phyloP scores from a whole-genome alignment of 495 filamentous ascomycete species.

The Endocarpon pusillum region DNA sequence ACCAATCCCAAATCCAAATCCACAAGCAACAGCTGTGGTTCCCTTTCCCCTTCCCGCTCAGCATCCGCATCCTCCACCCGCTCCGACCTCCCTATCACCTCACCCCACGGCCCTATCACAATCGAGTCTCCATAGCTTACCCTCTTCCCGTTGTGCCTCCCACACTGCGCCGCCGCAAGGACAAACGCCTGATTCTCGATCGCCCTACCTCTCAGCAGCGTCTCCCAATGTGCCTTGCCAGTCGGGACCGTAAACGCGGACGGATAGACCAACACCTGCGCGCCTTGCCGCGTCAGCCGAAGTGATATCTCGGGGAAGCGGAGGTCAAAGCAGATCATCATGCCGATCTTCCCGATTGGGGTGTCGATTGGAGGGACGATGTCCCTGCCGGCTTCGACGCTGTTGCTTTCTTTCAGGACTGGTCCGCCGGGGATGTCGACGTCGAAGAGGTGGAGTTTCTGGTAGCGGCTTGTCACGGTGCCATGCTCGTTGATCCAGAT shows the following conservation, averaged over 20 bases:
- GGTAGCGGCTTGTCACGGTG: constrained; percentile 43
- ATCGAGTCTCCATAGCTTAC: constrained; percentile 79
- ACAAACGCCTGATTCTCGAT: constrained; percentile 85
- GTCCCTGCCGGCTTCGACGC: constrained; percentile 12
- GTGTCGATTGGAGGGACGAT: not conserved
- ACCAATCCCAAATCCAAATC: constrained; percentile 34
- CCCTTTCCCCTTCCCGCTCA: constrained; percentile 14
- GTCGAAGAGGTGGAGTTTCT: constrained; percentile 70
- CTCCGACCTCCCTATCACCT: constrained; percentile 42
- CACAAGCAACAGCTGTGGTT: constrained; percentile 34
- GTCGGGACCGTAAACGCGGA: constrained; percentile 85
- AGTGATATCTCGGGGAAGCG: constrained; percentile 67
- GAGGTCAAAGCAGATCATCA: constrained; percentile 82
- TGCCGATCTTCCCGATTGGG: constrained; percentile 11
- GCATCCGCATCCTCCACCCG: constrained; percentile 14
- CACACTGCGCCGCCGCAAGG: constrained; percentile 73
- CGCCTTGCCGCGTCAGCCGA: constrained; percentile 44
- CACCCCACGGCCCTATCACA: constrained; percentile 80
- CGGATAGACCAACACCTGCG: constrained; percentile 71
- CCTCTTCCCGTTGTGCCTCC: constrained; percentile 60
- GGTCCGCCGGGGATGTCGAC: constrained; percentile 43
- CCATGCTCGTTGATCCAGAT: constrained; percentile 55
- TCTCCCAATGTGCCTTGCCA: constrained; percentile 72
- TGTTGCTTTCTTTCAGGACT: constrained; percentile 42
- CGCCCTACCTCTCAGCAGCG: constrained; percentile 59